Evolutionary conservation across 345 rosid species (phyloP), one percentile per base, ranked within the genome.

Genomic region (Zanthoxylum bungeanum): DNA sequence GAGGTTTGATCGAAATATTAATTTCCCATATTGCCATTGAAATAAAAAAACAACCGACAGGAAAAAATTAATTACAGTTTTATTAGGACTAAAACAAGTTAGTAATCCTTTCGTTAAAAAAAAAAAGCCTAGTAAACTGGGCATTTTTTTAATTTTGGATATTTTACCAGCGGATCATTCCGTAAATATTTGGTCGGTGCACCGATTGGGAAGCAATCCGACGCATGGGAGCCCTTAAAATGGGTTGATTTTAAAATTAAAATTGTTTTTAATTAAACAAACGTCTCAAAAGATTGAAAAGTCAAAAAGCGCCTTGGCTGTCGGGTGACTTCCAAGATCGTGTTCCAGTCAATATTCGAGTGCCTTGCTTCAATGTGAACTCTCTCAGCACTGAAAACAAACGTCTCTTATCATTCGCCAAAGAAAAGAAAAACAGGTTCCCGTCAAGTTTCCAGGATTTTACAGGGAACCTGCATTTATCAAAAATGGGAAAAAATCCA

Each of bases 231-330:
- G 14, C 60, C 60, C 19, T n/a, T n/a, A 7, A 31, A 17, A 30
- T 17, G 53, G 53, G 9, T 50, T 50, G 24, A n/a, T n/a, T 50
- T n/a, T 7, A 50, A 50, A 50, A n/a, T 19, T 50, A 50, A 14
- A 44, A 3, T 44, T 40, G n/a, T n/a, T n/a, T n/a, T n/a, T n/a
- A n/a, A 11, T 11, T 0, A 2, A 40, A 14, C 3, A 42, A 42
- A 3, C n/a, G n/a, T n/a, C n/a, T n/a, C n/a, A 7, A 14, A 4
- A 4, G 19, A 7, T 44, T 31, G 44, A 12, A 21, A n/a, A 36
- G 61, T 67, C 71, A 67, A 67, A 67, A 9, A 36, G 60, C 47
- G 34, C 30, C 60, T 7, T 67, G 59, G 49, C 49, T 67, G 59
- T 34, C 49, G 17, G 47, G 21, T 36, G 28, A 44, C 7, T 33